Evolutionary conservation across 352 stramenopile species (phyloP).

Genomic region (Globisporangium abappressorium): DNA sequence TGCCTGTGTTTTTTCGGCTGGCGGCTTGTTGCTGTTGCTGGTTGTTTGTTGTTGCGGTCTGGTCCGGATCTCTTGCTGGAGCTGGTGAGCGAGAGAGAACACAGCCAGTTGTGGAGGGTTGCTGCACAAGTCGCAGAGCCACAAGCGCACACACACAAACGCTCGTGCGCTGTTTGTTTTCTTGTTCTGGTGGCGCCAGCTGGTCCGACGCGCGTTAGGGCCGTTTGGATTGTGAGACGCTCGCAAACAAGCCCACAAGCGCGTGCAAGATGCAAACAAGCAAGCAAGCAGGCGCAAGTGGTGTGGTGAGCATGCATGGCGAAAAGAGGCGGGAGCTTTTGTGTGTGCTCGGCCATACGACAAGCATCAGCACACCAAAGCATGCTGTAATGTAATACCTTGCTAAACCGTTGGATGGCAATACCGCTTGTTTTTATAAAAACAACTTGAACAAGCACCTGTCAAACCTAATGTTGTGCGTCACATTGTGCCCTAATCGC

Average conservation of each 20-base stretch:
- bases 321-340: background rate
- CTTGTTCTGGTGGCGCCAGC: conserved; percentile 6
- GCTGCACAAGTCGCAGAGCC: background rate
- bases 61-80: conserved; percentile 7
- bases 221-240: conserved; percentile 8
- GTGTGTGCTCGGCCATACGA: background rate
- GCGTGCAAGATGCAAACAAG: conserved; percentile 1
- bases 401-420: background rate
- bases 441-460: background rate
- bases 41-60: conserved; percentile 3
- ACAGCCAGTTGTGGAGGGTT: background rate
- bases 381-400: background rate
- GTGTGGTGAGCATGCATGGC: background rate
- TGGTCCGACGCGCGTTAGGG: background rate
- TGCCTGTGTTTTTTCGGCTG: background rate
- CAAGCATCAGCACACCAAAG: background rate
- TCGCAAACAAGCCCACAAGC: background rate
- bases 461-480: background rate
- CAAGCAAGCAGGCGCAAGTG: background rate
- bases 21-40: background rate
- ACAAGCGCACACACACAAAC: background rate
- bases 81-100: conserved; percentile 4
- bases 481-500: conserved; percentile 3
- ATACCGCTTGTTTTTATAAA: background rate
- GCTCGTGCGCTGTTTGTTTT: background rate